Base-by-base conservation (phyloP, 768 basidiomycete genomes). In the Suillus occidentalis region DNA sequence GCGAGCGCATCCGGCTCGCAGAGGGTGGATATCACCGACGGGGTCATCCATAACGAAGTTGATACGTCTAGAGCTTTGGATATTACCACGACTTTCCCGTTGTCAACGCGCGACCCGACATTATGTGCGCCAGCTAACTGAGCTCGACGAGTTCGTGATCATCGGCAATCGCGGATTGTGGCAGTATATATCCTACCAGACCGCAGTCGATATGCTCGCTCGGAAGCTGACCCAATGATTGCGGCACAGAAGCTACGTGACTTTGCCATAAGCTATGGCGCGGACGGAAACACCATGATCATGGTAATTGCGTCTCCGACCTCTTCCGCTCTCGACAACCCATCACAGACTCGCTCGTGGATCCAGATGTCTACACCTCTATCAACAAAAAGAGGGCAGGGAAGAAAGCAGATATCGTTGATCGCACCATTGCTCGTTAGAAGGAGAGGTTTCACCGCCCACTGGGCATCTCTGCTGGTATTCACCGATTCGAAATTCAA, bases 401-500 rank as follows among this genome's bases (percentile, higher is more conserved):
- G 10, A 86, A 84, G 73, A 81, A 84, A 56, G 73, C 79, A 56
- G 84, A 85, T 45, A 82, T 86, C 60, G 78, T 72, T 36, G 87
- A 92, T 73, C 83, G 84, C 4, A 81, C 80, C 55, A 81, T 91
- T 34, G 77, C 83, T 25, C 82, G 91, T 80, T 97, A 36, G 87
- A 87, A 52, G 83, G 83, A 40, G 96, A 96, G 72, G 90, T 97
- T 58, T 82, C 89, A 2, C 86, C 97, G 0, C 97, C 97, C 0
- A 84, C 78, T 4, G 97, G 97, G 0, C 90, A 92, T 71, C 79
- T 99, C 56, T 93, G 95, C 20, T 99, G 61, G 97, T 95, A 39
- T 99, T 99, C 79, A 99, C 97, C 20, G 97, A 98, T 99, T 69
- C 87, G 92, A 39, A 98, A 98, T 71, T 99, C 97, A 63, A 99